Evolutionary conservation across 2,329 filamentous ascomycete species (phyloP).

Genomic region (Drechslera avenae): DNA sequence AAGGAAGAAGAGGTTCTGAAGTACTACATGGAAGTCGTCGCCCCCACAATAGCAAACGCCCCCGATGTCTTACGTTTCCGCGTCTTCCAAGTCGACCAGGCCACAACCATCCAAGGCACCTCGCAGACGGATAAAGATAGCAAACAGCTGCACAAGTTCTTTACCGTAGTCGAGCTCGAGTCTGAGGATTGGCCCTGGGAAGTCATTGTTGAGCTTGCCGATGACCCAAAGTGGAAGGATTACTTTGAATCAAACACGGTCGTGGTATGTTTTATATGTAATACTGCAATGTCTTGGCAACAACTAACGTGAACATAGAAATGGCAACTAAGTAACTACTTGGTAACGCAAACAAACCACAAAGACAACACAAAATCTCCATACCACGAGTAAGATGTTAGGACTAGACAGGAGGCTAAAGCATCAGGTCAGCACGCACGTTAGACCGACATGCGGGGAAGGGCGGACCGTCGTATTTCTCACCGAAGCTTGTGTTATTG

Average conservation of each 20-base stretch:
- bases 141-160: slow-evolving; percentile 13
- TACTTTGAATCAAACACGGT: slow-evolving; percentile 19
- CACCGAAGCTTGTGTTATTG: background rate
- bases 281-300: background rate
- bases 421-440: too few relatives aligned
- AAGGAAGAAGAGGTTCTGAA: slow-evolving; percentile 17
- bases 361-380: background rate
- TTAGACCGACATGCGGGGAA: background rate
- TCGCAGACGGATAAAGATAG: slow-evolving; percentile 9
- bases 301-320: slow-evolving; percentile 15
- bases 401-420: background rate
- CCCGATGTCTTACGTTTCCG: slow-evolving; percentile 22
- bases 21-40: slow-evolving; percentile 14
- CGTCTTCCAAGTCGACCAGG: slow-evolving; percentile 20
- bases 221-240: slow-evolving; percentile 15
- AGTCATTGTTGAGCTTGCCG: slow-evolving; percentile 19
- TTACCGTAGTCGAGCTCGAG: slow-evolving; percentile 20
- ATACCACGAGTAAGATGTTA: background rate
- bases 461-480: background rate
- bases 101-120: slow-evolving; percentile 8
- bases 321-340: slow-evolving; percentile 22
- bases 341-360: slow-evolving; percentile 7
- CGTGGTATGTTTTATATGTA: slow-evolving; percentile 14
- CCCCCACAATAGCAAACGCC: slow-evolving; percentile 12
- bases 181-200: slow-evolving; percentile 28